Conservation (phyloP, 805 yeast genomes). For the Phaffomyces antillensis region DNA sequence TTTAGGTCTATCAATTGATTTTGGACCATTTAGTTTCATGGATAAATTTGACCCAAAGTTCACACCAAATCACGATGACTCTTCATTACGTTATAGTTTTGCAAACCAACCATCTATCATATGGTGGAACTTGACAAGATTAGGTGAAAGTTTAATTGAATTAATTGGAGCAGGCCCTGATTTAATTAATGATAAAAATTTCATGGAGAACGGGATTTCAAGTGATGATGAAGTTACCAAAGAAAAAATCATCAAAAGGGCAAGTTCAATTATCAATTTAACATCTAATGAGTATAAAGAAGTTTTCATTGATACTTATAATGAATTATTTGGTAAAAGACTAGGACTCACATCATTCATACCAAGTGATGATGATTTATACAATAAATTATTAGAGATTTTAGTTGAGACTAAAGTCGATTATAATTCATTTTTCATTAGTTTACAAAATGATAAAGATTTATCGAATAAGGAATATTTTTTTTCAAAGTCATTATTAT, state of each 20-base stretch:
- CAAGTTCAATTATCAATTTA: conserved; percentile 53
- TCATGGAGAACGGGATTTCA: conserved; percentile 33
- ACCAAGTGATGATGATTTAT: conserved; percentile 31
- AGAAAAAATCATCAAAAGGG: conserved; percentile 44
- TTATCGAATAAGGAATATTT: conserved; percentile 26
- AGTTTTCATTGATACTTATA: conserved; percentile 52
- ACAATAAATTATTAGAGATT: conserved; percentile 42
- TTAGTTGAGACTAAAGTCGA: conserved; percentile 60
- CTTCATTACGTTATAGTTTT: conserved; percentile 62
- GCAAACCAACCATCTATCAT: conserved; percentile 78
- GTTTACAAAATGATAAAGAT: conserved; percentile 44
- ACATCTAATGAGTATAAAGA: conserved; percentile 62
- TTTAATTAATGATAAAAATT: conserved; percentile 36
- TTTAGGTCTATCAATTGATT: conserved; percentile 84
- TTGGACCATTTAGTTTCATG: conserved; percentile 91
- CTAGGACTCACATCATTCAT: conserved; percentile 51
- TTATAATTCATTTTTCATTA: conserved; percentile 71
- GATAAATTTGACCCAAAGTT: conserved; percentile 75
- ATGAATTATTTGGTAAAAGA: conserved; percentile 50
- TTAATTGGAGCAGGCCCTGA: conserved; percentile 66
- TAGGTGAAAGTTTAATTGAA: conserved; percentile 81
- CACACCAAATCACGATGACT: conserved; percentile 90
- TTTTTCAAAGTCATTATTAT: conserved; percentile 19
- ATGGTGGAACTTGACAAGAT: conserved; percentile 87
- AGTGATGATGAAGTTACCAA: conserved; percentile 40